Evolutionary conservation across 176 grass and related monocot species (phyloP).

Genomic region (Ensete ventricosum): DNA sequence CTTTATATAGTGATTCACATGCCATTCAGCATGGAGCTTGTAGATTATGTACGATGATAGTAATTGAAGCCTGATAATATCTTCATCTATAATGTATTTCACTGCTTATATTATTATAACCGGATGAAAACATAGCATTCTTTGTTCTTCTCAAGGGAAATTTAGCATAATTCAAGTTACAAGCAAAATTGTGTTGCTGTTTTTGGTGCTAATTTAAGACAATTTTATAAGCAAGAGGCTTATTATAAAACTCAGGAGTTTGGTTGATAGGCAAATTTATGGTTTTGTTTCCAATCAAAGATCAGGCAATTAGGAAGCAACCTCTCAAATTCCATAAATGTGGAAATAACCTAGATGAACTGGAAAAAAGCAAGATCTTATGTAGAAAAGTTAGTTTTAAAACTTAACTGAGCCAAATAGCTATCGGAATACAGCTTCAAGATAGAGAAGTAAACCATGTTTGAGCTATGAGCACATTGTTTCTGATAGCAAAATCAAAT

Average conservation of each 20-base stretch:
- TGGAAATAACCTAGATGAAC: too few relatives aligned
- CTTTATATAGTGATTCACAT: background rate
- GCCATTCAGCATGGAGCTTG: background rate
- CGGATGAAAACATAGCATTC: background rate
- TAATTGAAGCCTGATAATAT: background rate
- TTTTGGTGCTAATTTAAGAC: background rate
- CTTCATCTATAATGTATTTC: background rate
- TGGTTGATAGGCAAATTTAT: background rate
- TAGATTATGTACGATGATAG: background rate
- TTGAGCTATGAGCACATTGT: background rate
- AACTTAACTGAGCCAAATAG: background rate
- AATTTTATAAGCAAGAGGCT: background rate
- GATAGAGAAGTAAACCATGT: background rate
- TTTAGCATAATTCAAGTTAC: background rate
- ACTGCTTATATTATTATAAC: background rate
- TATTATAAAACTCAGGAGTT: background rate
- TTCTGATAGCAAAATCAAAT: too few relatives aligned
- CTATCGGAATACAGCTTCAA: background rate
- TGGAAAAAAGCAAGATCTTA: too few relatives aligned
- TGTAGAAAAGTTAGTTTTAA: background rate
- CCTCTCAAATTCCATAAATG: too few relatives aligned
- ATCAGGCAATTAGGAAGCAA: background rate
- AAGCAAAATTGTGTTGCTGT: background rate
- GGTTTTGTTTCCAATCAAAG: background rate
- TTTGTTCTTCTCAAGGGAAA: background rate